Base-by-base conservation (phyloP, 2,329 filamentous ascomycete genomes). In the Aspergillus aculeatinus region DNA sequence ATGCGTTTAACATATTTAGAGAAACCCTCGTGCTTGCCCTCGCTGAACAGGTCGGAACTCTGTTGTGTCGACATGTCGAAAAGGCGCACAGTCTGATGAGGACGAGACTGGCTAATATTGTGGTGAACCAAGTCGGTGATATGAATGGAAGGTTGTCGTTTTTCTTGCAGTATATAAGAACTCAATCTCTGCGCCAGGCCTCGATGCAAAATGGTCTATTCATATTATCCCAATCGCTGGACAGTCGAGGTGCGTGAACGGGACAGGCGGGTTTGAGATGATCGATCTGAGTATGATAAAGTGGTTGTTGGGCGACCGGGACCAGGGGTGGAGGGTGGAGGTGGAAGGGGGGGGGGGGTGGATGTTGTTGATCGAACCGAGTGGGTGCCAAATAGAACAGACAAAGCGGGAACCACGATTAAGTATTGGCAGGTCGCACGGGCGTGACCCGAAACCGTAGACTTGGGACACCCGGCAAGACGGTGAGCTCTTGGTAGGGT, bases 1-100 rank as follows among this genome's bases (percentile, higher is more conserved):
- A 78, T 75, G 55, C 76, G 74, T 59, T 70, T 75, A 51, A 78
- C 67, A 59, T 76, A 77, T 63, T 74, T 78, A 31, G 70, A 72
- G 48, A 78, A 62, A 51, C 76, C 74, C 25, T 76, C 75, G 1
- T 66, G 65, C 63, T 67, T 72, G 25, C 64, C 67, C 51, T 69
- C 67, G 11, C 53, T 62, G 23, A 62, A 61, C 35, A 48, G 63
- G 61, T 57, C 64, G 51, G 63, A 51, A 16, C 48, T 54, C 50
- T 56, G 57, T 57, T 66, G 61, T 16, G 61, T 61, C 56, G 72
- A 67, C 72, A 74, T 74, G 16, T 55, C 39, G 39, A 4, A 5
- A 44, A 9, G 27, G 39, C 39, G 39, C 39, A 44, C 39, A 35
- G 4, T 35, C 39, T n/a, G 63, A 2, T 16, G 21, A 35, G 33